phyloP scores from a whole-genome alignment of 2,329 filamentous ascomycete genomes.

The Trichoderma cornu-damae region DNA sequence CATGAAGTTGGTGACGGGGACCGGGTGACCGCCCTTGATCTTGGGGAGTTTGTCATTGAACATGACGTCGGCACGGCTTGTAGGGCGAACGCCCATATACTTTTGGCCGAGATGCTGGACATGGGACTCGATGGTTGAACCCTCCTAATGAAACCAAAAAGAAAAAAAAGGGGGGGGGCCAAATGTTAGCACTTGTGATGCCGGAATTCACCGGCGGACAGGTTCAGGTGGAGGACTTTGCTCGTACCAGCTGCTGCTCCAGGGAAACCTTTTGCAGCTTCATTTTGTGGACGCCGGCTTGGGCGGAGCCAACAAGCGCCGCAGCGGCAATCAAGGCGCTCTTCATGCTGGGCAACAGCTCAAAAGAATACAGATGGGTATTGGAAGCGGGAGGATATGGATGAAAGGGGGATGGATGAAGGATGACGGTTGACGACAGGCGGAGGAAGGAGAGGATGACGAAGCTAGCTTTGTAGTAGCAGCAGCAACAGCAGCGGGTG shows the following conservation, averaged over 20 bases:
- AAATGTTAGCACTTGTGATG: constrained; percentile 16
- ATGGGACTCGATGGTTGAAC: constrained; percentile 74
- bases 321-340: constrained; percentile 72
- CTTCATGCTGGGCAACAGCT: constrained; percentile 65
- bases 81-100: constrained; percentile 77
- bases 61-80: constrained; percentile 66
- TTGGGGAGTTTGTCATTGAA: constrained; percentile 70
- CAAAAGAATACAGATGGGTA: not conserved
- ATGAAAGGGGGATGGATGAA: not conserved
- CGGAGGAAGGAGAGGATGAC: constrained; percentile 3
- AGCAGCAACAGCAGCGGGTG: not conserved
- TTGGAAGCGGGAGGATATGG: not conserved
- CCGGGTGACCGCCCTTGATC: constrained; percentile 64
- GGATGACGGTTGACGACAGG: not conserved
- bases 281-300: constrained; percentile 89
- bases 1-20: constrained; percentile 94
- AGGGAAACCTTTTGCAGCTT: constrained; percentile 96
- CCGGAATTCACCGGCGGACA: constrained; percentile 12
- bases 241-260: constrained; percentile 80
- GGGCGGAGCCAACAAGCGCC: constrained; percentile 74
- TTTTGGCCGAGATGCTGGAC: constrained; percentile 84
- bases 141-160: constrained; percentile 60
- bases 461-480: constrained; percentile 12
- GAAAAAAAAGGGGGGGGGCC: no score
- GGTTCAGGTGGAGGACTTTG: not conserved